phyloP scores from a whole-genome alignment of 495 filamentous ascomycete species.

The Daldinia concentrica region DNA sequence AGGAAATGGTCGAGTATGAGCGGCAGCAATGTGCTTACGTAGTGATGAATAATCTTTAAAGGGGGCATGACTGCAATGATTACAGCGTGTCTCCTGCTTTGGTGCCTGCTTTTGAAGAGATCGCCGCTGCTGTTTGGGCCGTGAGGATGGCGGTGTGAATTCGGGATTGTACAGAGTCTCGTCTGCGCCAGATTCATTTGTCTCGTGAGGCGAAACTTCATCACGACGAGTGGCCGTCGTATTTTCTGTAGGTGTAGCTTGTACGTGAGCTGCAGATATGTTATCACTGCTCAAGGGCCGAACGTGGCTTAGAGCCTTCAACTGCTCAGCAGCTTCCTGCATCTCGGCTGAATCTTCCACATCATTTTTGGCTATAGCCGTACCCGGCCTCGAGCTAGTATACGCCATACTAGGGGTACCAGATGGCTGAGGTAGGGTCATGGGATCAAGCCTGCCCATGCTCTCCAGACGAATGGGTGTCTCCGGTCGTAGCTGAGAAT shows the following conservation, averaged over 20 bases:
- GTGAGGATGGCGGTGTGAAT: conserved; percentile 54
- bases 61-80: conserved; percentile 63
- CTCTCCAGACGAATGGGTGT: conserved; percentile 46
- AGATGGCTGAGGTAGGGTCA: conserved; percentile 33
- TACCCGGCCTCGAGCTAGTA: conserved; percentile 33
- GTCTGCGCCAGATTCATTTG: conserved; percentile 51
- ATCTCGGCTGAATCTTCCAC: conserved; percentile 67
- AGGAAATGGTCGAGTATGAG: conserved; percentile 75
- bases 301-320: conserved; percentile 66
- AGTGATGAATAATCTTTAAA: conserved; percentile 67
- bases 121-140: conserved; percentile 54
- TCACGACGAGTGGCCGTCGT: conserved; percentile 42
- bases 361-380: conserved; percentile 49
- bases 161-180: conserved; percentile 51
- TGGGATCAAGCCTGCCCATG: conserved; percentile 38
- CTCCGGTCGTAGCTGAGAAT: conserved; percentile 46
- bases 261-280: conserved; percentile 37
- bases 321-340: conserved; percentile 66
- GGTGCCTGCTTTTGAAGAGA: conserved; percentile 60
- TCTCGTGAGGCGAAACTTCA: conserved; percentile 56
- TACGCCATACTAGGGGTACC: conserved; percentile 33
- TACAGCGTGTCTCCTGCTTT: conserved; percentile 65
- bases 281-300: conserved; percentile 58
- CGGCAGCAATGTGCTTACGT: conserved; percentile 68
- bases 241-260: conserved; percentile 27